These are phyloP conservation scores for Candida nemodendra DNA, from an alignment of 805 yeast genomes.

Conservation along the genomic window DNA sequence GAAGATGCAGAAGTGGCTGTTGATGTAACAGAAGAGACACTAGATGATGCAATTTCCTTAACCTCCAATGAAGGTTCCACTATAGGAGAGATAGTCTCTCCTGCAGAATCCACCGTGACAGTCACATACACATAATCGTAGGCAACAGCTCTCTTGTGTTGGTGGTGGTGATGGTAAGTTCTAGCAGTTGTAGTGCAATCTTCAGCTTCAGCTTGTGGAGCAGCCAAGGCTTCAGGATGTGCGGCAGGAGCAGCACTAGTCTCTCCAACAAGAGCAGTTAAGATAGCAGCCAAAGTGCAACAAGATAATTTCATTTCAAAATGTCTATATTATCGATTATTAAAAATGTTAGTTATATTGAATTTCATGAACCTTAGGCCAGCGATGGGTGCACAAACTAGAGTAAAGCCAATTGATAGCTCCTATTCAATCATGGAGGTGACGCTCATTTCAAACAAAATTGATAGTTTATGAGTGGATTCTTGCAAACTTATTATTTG, in stretches of 20 bases:
- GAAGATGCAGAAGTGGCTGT: conserved; percentile 32
- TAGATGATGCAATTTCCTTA: conserved; percentile 12
- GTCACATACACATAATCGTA: conserved; percentile 49
- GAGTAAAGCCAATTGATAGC: too few relatives aligned
- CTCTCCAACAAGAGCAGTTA: conserved; percentile 24
- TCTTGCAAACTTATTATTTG: too few relatives aligned
- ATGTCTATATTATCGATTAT: background rate
- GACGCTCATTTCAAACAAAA: too few relatives aligned
- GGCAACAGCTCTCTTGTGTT: conserved; percentile 58
- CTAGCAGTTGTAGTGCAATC: conserved; percentile 41
- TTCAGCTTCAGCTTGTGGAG: conserved; percentile 38
- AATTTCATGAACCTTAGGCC: conserved; percentile 2
- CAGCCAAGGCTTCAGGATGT: conserved; percentile 29
- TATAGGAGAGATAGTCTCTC: conserved; percentile 40
- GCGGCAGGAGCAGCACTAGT: conserved; percentile 34
- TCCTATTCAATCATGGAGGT: too few relatives aligned
- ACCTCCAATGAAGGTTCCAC: conserved; percentile 28
- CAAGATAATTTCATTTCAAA: conserved; percentile 25
- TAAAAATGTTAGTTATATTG: background rate
- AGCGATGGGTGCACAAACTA: too few relatives aligned
- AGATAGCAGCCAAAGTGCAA: conserved; percentile 24
- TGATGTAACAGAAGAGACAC: too few relatives aligned
- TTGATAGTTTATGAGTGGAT: too few relatives aligned
- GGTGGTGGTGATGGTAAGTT: conserved; percentile 55
- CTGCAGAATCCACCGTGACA: conserved; percentile 50